Evolutionary conservation across 805 yeast species (phyloP).

Genomic region (Metschnikowia colocasiae): DNA sequence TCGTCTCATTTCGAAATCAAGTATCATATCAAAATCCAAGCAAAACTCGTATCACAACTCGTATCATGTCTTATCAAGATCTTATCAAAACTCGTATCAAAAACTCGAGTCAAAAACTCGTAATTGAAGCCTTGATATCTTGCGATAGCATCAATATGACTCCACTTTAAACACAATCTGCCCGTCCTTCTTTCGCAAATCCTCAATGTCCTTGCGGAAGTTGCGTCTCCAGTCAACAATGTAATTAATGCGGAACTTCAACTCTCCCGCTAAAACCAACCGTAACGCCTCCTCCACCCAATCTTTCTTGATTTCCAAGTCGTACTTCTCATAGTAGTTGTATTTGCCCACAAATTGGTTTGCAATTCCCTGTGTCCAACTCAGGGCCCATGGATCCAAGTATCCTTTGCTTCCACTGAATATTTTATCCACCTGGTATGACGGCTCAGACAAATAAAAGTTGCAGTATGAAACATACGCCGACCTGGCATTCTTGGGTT

Average conservation of each 20-base stretch:
- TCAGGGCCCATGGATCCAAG: slow-evolving; percentile 34
- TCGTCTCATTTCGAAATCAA: no score
- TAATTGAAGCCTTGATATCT: not conserved
- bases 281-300: slow-evolving; percentile 37
- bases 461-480: slow-evolving; percentile 35
- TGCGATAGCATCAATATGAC: slow-evolving; percentile 22
- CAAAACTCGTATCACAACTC: no score
- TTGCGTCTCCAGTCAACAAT: slow-evolving; percentile 38
- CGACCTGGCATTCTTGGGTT: slow-evolving; percentile 34
- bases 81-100: no score
- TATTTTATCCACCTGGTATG: slow-evolving; percentile 32
- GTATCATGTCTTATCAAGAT: no score
- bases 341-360: slow-evolving; percentile 28
- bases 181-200: slow-evolving; percentile 28
- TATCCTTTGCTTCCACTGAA: slow-evolving; percentile 18
- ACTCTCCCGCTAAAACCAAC: slow-evolving; percentile 23
- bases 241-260: slow-evolving; percentile 31
- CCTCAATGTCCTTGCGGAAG: slow-evolving; percentile 26
- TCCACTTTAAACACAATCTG: slow-evolving; percentile 37
- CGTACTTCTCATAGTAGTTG: slow-evolving; percentile 34
- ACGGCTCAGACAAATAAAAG: slow-evolving; percentile 27
- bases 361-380: slow-evolving; percentile 33
- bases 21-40: no score
- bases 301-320: slow-evolving; percentile 22
- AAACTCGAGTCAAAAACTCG: no score